Evolutionary conservation across 192 early-diverging fungal species (phyloP).

Genomic region (Helicostylum pulchrum): DNA sequence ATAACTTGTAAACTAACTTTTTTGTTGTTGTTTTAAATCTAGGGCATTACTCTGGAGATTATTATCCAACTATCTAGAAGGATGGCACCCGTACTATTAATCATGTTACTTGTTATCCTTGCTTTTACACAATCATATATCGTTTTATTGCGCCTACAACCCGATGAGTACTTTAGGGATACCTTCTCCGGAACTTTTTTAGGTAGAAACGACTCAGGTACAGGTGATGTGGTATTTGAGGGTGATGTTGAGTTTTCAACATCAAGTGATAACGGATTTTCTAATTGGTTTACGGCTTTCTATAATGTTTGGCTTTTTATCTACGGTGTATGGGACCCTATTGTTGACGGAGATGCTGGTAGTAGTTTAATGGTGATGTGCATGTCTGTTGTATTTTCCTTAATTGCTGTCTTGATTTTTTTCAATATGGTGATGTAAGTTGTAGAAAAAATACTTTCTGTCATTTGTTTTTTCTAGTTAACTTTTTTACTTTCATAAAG

Average conservation of each 20-base stretch:
- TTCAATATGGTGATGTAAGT: conserved; percentile 25
- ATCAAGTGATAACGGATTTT: background rate
- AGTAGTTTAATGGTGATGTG: background rate
- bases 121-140: conserved; percentile 15
- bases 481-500: background rate
- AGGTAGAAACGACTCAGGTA: background rate
- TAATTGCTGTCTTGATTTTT: conserved; percentile 12
- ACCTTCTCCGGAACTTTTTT: background rate
- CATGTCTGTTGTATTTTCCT: conserved; percentile 9
- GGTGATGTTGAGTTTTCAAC: background rate
- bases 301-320: conserved; percentile 14
- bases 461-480: no score
- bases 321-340: conserved; percentile 13
- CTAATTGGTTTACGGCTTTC: background rate
- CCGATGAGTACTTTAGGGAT: background rate
- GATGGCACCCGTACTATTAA: conserved; percentile 1
- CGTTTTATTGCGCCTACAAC: background rate
- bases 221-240: background rate
- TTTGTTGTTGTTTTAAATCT: background rate
- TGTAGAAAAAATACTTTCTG: no score
- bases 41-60: conserved; percentile 18
- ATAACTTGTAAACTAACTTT: background rate
- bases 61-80: conserved; percentile 11
- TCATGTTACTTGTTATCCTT: conserved; percentile 12
- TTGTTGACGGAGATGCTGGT: conserved; percentile 3